A percentile compares a stretch with the other conserved stretches of the same genome.
Conservation (phyloP, 768 basidiomycete genomes). For the Artomyces pyxidatus region DNA sequence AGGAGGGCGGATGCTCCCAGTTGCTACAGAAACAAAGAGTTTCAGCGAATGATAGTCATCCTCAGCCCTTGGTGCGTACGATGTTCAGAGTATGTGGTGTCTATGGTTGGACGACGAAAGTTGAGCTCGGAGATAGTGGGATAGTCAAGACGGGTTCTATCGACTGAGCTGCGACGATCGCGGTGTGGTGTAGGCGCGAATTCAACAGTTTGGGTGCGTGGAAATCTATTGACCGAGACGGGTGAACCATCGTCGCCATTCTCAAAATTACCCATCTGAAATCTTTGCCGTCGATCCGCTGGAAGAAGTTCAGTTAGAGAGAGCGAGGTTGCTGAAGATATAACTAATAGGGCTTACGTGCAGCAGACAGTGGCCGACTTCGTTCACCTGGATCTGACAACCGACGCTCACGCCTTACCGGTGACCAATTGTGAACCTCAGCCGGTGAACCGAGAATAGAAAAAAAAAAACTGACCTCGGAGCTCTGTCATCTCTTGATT, state of each 20-base stretch:
- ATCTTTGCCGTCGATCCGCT: too few relatives aligned
- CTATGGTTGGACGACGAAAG: background rate
- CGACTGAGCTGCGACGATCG: constrained; percentile 18
- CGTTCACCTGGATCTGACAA: too few relatives aligned
- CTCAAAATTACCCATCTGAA: too few relatives aligned
- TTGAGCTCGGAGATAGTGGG: constrained; percentile 1
- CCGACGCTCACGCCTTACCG: too few relatives aligned
- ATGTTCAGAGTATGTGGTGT: background rate
- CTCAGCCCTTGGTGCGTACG: constrained; percentile 3
- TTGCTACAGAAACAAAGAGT: background rate
- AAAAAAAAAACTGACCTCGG: too few relatives aligned
- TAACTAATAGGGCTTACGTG: too few relatives aligned
- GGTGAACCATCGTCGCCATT: too few relatives aligned
- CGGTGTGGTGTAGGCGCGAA: constrained; percentile 35
- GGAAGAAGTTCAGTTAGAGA: too few relatives aligned
- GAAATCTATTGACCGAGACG: background rate
- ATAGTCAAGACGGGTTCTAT: constrained; percentile 1
- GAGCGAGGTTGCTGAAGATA: too few relatives aligned
- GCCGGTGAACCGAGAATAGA: too few relatives aligned
- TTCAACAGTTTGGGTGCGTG: constrained; percentile 42
- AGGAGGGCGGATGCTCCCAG: constrained; percentile 9
- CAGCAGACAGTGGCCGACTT: too few relatives aligned
- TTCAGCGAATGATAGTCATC: background rate
- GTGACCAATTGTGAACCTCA: too few relatives aligned
- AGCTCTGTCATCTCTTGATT: background rate